These are phyloP conservation scores for Parmelia sp. DNA, from an alignment of 495 filamentous ascomycete species.

Conservation along the genomic window DNA sequence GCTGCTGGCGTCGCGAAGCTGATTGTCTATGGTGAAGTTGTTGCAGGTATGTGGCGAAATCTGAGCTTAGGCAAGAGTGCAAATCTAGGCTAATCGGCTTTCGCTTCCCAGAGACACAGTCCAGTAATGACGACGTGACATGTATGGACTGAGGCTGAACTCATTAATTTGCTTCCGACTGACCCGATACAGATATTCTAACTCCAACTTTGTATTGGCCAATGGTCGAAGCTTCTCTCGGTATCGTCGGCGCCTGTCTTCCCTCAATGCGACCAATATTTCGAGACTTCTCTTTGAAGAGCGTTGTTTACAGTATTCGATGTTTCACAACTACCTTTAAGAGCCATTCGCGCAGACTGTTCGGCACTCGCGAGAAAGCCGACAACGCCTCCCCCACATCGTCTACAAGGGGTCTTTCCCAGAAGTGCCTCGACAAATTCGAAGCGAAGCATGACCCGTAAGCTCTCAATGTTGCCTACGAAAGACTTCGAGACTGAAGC, in stretches of 20 bases:
- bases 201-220: not conserved
- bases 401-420: not conserved
- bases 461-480: not conserved
- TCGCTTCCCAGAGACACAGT: no score
- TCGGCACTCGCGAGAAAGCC: not conserved
- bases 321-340: not conserved
- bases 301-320: not conserved
- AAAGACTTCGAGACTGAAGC: not conserved
- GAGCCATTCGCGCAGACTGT: not conserved
- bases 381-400: not conserved
- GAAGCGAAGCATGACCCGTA: not conserved
- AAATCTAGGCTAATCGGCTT: no score
- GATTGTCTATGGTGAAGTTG: no score
- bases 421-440: not conserved
- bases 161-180: not conserved
- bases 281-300: not conserved
- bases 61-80: no score
- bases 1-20: no score
- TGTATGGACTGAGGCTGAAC: no score
- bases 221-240: not conserved
- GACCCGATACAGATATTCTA: not conserved
- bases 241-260: no score
- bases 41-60: no score
- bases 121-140: no score
- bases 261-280: not conserved